These are phyloP conservation scores for Pelargonium fulgidum DNA, from an alignment of 441 rosid genomes.

Conservation along the genomic window DNA sequence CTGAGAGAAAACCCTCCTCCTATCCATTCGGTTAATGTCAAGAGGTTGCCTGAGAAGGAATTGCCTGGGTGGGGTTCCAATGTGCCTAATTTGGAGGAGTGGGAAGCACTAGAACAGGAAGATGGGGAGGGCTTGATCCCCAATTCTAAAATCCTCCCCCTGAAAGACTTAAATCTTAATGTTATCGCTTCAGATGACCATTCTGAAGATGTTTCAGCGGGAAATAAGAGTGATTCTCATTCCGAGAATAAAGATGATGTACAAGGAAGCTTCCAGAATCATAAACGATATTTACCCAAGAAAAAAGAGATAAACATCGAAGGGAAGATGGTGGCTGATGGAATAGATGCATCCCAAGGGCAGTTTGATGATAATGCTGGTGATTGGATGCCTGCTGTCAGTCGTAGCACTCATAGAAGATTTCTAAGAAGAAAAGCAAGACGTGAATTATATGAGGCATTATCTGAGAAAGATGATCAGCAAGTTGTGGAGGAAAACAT, in stretches of 20 bases:
- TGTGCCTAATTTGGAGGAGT: constrained; percentile 80
- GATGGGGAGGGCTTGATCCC: constrained; percentile 37
- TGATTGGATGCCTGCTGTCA: constrained; percentile 87
- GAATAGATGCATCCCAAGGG: constrained; percentile 79
- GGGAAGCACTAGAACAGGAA: constrained; percentile 75
- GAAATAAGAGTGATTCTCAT: constrained; percentile 29
- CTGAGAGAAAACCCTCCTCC: constrained; percentile 74
- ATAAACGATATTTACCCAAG: constrained; percentile 44
- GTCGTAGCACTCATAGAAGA: constrained; percentile 80
- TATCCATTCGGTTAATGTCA: constrained; percentile 58
- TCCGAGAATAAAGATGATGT: constrained; percentile 44
- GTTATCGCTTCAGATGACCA: constrained; percentile 30
- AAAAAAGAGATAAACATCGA: constrained; percentile 56
- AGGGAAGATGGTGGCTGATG: constrained; percentile 80
- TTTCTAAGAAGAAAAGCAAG: constrained; percentile 69
- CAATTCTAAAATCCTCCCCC: constrained; percentile 63
- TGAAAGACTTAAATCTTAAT: constrained; percentile 65
- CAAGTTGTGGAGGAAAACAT: constrained; percentile 38
- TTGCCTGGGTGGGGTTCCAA: constrained; percentile 95
- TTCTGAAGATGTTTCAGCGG: constrained; percentile 43
- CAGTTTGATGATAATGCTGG: constrained; percentile 44
- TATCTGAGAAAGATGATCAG: constrained; percentile 51
- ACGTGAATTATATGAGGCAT: constrained; percentile 42
- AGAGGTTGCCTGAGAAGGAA: constrained; percentile 78
- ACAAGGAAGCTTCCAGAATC: constrained; percentile 34